phyloP scores from a whole-genome alignment of 192 early-diverging fungal genomes.

The Coemansia sp. region DNA sequence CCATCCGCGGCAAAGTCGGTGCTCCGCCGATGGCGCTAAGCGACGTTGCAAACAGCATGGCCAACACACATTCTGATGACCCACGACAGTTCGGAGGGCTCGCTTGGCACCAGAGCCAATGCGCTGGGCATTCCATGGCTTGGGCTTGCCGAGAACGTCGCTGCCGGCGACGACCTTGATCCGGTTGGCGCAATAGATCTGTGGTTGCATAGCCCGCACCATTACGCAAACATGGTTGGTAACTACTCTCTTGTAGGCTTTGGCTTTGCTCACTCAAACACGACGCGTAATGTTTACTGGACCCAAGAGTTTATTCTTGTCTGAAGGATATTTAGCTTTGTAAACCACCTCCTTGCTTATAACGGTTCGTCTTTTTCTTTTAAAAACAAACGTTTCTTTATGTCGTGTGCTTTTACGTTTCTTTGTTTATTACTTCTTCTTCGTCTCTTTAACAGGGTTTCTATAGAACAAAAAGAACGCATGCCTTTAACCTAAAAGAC shows the following conservation, averaged over 20 bases:
- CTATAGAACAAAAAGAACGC: too few species aligned
- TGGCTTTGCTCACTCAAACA: not conserved
- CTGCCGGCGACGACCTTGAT: conserved; percentile 8
- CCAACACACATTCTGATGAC: conserved; percentile 34
- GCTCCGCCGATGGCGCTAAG: not conserved
- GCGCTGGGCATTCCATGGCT: conserved; percentile 16
- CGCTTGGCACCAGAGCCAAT: not conserved
- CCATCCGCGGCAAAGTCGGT: conserved; percentile 3
- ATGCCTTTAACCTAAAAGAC: too few species aligned
- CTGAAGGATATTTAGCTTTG: not conserved
- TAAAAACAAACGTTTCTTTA: too few species aligned
- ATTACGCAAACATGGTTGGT: conserved; percentile 35
- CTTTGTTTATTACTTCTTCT: too few species aligned
- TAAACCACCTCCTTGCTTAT: too few species aligned
- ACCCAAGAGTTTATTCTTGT: conserved; percentile 33
- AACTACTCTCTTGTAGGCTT: conserved; percentile 22
- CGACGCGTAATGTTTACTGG: conserved; percentile 20
- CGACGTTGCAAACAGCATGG: not conserved
- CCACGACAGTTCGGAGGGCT: conserved; percentile 23
- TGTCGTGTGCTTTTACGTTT: too few species aligned
- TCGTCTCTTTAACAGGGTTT: too few species aligned
- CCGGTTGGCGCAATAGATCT: conserved; percentile 17
- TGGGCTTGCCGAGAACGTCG: conserved; percentile 24
- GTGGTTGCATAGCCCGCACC: conserved; percentile 26
- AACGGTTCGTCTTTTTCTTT: too few species aligned